A percentile compares a stretch with the other conserved stretches of the same genome.
These are phyloP conservation scores for Capillidium rhysosporum DNA, from an alignment of 371 early-diverging fungal genomes.

Conservation along the genomic window DNA sequence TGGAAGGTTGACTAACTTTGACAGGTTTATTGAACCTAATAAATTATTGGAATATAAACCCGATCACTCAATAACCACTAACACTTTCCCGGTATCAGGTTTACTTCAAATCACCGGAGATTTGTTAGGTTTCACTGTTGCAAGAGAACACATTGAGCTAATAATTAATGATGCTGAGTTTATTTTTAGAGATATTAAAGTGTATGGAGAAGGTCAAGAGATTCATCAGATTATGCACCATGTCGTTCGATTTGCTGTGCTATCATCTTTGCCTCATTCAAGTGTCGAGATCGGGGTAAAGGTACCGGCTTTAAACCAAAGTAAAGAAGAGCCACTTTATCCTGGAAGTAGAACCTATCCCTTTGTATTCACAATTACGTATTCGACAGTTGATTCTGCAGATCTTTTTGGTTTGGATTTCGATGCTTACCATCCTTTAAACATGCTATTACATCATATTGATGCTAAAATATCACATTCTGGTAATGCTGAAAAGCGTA, in stretches of 20 bases:
- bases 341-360: neutral
- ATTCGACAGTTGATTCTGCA: neutral
- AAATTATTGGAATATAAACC: too few relatives aligned
- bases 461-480: neutral
- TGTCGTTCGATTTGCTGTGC: neutral
- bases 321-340: neutral
- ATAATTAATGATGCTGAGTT: slow-evolving; percentile 4
- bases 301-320: neutral
- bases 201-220: neutral
- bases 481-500: neutral
- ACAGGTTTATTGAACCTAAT: too few relatives aligned
- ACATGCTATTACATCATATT: neutral
- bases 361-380: slow-evolving; percentile 3
- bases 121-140: neutral
- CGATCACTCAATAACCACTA: too few relatives aligned
- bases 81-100: neutral
- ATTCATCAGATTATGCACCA: neutral
- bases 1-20: too few relatives aligned
- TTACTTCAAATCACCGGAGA: slow-evolving; percentile 1
- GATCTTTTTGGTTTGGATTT: neutral
- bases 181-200: neutral
- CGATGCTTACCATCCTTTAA: neutral
- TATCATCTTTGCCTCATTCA: neutral
- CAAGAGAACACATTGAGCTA: neutral
- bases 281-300: slow-evolving; percentile 3